Evolutionary conservation across 352 stramenopile species (phyloP), one percentile per base, ranked within the genome.

Genomic region (Plasmopara halstedii): DNA sequence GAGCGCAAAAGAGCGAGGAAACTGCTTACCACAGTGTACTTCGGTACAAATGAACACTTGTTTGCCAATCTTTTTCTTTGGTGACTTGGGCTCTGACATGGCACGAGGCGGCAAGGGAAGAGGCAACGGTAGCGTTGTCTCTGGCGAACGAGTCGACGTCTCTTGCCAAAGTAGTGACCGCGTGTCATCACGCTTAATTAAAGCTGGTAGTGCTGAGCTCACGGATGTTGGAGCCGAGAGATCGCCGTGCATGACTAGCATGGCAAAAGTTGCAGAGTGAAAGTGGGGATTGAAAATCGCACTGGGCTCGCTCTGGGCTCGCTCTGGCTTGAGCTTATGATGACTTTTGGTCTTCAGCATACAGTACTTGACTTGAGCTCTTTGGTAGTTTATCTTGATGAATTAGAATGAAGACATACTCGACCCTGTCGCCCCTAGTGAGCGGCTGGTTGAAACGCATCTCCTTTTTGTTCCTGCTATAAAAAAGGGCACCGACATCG

Each of bases 21-120:
- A 94, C 39, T 73, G 69, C 61, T 94, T 94, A 47, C 75, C 82
- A 52, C 82, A 94, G 52, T 89, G 72, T 33, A 77, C 63, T 45
- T 91, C 82, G 20, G 60, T 46, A 50, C 81, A 90, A 35, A 85
- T 58, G 41, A 87, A 93, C 38, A 85, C 57, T 27, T 71, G 74
- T 48, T 80, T 42, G 46, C 41, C 50, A 29, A 4, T 47, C 41
- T 75, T 82, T 46, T 65, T 74, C 53, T 73, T 67, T 39, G 48
- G 43, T 4, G 43, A 29, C 39, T 57, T 62, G n/a, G 35, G 19
- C 17, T 40, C 34, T 10, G 34, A 40, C n/a, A 20, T 20, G 52
- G 36, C n/a, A 31, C 21, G 31, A 13, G 26, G 42, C 4, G 25
- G 25, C 2, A 29, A 17, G 6, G 37, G 37, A 29, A 13, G 36